Percentiles rank a stretch among this genome's conserved stretches.
These are phyloP conservation scores for Mucor mucedo DNA, from an alignment of 371 early-diverging fungal genomes.

Conservation along the genomic window DNA sequence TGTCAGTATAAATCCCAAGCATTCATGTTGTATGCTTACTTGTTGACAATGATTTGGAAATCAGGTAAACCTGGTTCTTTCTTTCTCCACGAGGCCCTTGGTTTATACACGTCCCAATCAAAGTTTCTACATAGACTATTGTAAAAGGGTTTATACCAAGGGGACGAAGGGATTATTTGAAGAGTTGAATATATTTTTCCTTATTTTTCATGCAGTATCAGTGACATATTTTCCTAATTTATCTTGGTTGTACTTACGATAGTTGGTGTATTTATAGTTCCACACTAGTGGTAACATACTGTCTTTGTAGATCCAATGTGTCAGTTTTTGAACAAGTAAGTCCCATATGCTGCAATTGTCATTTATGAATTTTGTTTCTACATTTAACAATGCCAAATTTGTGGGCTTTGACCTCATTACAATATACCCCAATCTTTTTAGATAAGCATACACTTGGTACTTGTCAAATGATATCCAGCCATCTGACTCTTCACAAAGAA, in stretches of 20 bases:
- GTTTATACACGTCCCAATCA: conserved; percentile 61
- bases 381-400: neutral
- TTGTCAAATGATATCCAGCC: conserved; percentile 44
- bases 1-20: neutral
- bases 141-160: conserved; percentile 35
- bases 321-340: neutral
- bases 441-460: conserved; percentile 55
- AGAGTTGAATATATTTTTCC: conserved; percentile 32
- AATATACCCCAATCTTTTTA: conserved; percentile 59
- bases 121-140: conserved; percentile 8
- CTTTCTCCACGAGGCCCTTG: conserved; percentile 57
- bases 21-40: conserved; percentile 20
- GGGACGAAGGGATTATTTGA: conserved; percentile 27
- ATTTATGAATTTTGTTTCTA: neutral
- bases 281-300: conserved; percentile 11
- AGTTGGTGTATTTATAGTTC: conserved; percentile 16
- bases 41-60: conserved; percentile 43
- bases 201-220: conserved; percentile 1
- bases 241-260: conserved; percentile 6
- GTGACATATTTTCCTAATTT: too few relatives aligned
- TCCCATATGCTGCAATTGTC: neutral
- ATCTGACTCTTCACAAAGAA: conserved; percentile 33
- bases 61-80: conserved; percentile 57
- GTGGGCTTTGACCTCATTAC: conserved; percentile 27
- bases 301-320: neutral